Base-by-base conservation (phyloP, 129 eudicot species). In the Rutidosis leptorrhynchoides region DNA sequence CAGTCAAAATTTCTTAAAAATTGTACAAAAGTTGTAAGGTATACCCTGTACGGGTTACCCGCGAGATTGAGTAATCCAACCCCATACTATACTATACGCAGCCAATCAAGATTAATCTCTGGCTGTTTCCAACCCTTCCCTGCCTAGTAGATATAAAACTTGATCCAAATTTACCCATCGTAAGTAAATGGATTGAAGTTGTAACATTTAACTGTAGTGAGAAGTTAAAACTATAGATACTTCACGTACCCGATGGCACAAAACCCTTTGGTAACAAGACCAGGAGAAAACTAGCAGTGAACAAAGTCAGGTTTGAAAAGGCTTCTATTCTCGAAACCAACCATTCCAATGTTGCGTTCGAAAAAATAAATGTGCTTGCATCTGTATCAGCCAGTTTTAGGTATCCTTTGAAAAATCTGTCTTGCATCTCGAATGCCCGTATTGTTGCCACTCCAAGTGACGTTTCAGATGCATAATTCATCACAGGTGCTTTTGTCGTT, bases 401-500 rank as follows among this genome's bases (percentile, higher is more conserved):
- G 73, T 74, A 90, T 68, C 82, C 77, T 11, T 82, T 59, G 37
- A 70, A 82, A 70, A 90, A 86, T 25, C 65, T 82, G 15, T 90
- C 92, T 60, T 37, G 85, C 85, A 78, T 84, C 24, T 77, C 79
- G 27, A 90, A 90, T 40, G 95, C 91, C 69, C 97, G 74, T 64
- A 90, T 87, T 15, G 89, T 90, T 22, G 88, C 83, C 33, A 84
- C 97, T 57, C 97, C 97, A 17, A 75, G 89, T 45, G 95, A 77
- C 12, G 97, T 90, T 81, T 87, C 95, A 6, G 92, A 78, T 24
- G 92, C 84, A 56, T 82, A 80, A 43, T 80, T 90, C 95, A 84
- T 90, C 28, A 90, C 79, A 0, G 97, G 97, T 60, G 97, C 97
- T 77, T 90, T 90, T 30, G 97, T 86, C 23, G 83, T 90, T 79